Evolutionary conservation across 257 asterid species (phyloP), one percentile per base, ranked within the genome.

Genomic region (Nyctanthes arbortristis): DNA sequence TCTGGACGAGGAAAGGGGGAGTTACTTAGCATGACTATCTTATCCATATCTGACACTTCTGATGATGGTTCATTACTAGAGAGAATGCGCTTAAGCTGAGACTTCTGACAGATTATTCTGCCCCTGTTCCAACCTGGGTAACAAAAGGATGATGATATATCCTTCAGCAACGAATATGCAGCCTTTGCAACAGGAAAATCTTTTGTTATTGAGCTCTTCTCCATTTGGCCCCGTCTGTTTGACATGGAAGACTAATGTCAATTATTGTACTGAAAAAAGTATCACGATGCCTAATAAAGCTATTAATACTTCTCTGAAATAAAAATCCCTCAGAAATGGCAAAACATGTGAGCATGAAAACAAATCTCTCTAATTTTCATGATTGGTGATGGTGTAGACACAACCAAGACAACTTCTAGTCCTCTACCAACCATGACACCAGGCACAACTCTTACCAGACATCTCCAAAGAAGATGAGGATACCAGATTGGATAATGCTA

Each of bases 81-180:
- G 62, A 88, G 80, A 31, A 79, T 11, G 13, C 90, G 93, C 80
- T 89, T 90, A 18, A 93, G 90, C 78, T 87, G 96, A 73, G 97
- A 55, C 77, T 82, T 86, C 67, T 84, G 98, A 69, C 98, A 91
- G 74, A 84, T 73, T 54, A 93, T 89, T 62, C 98, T 76, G n/a
- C 96, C 96, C 85, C 87, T 91, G 67, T 87, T 91, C 97, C 97
- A 91, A 39, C 92, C 96, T 5, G 98, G 96, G 75, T 79, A 91
- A 81, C 86, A 67, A 69, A 93, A 93, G 52, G 92, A 79, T 32
- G 99, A 64, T 54, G 96, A 91, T 66, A 90, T 65, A 34, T 93
- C 92, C 75, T 83, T 89, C 33, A 93, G 88, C 75, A 93, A 85
- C 39, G 91, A 76, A 77, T 87, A 88, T 30, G 84, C 96, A 69